Base-by-base conservation (phyloP, 129 eudicot species). In the Artemisia annua region DNA sequence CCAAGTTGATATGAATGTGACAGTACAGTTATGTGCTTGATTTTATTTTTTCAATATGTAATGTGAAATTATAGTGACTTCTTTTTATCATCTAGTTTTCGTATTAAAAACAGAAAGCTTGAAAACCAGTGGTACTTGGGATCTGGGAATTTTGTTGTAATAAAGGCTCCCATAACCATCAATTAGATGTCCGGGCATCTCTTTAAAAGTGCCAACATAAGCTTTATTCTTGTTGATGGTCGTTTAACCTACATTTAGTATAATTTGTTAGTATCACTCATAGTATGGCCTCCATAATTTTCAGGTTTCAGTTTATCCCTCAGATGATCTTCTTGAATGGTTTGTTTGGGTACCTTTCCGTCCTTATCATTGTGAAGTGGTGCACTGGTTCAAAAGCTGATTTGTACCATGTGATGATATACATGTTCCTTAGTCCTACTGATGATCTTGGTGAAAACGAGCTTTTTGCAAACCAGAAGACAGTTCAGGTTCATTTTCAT, bases 351-450 rank as follows among this genome's bases (percentile, higher is more conserved):
- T 93, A 93, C 77, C 98, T 93, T 78, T 93, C 98, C 19, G 35
- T 86, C 44, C 95, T 93, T 18, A 87, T 93, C 63, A 83, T 93
- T 69, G 44, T 87, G 7, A 93, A 93, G 81, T 93, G 98, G 98
- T 73, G 80, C 80, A 89, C 98, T 22, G 98, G 98, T 48, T 93
- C 98, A 64, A 52, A 93, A 85, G 98, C 98, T 74, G 98, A 93
- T 80, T 81, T 93, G 52, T 93, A 93, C 73, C 98, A 93, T 76
- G 90, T 89, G 54, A 87, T 93, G 96, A 93, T 93, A 70, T 93
- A 93, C 90, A 93, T 93, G 98, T 93, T 93, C 72, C 91, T 93
- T 72, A 79, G 97, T 67, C 98, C 98, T 24, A 93, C 95, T 3
- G 98, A 89, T 16, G 98, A 93, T 16, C 85, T 89, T 50, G 96